phyloP scores from a whole-genome alignment of 192 early-diverging fungal species.

The Chytriomyces sp. region DNA sequence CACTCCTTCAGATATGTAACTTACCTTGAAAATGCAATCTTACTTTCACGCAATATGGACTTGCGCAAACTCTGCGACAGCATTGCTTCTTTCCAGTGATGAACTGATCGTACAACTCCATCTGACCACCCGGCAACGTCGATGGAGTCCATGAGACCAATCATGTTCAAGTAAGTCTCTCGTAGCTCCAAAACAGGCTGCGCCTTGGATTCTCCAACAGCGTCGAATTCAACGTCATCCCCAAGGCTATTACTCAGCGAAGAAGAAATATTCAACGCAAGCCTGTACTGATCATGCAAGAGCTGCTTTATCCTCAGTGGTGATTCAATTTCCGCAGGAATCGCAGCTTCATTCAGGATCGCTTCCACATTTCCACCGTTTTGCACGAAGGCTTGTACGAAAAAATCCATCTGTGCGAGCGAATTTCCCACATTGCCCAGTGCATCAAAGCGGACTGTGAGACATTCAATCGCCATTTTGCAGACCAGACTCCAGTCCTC shows the following conservation, averaged over 20 bases:
- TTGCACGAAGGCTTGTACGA: not conserved
- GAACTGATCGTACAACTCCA: not conserved
- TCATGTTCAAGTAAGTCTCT: conserved; percentile 18
- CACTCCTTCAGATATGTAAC: not conserved
- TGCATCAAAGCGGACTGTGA: conserved; percentile 15
- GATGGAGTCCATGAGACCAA: conserved; percentile 20
- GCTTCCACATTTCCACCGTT: not conserved
- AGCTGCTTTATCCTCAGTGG: not conserved
- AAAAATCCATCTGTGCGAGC: conserved; percentile 11
- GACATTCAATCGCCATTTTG: conserved; percentile 34
- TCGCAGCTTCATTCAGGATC: not conserved
- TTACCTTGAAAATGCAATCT: conserved; percentile 22
- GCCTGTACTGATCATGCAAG: not conserved
- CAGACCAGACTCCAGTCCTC: conserved; percentile 39
- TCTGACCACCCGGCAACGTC: conserved; percentile 16
- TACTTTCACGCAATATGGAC: not conserved
- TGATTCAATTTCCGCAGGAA: not conserved
- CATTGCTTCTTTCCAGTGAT: conserved; percentile 2
- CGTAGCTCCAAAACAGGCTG: not conserved
- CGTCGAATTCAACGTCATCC: not conserved
- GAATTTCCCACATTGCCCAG: conserved; percentile 18
- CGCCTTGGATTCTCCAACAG: not conserved
- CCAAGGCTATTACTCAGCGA: conserved; percentile 15
- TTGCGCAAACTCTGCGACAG: conserved; percentile 5
- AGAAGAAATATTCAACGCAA: not conserved